Evolutionary conservation across 306 rosid species (phyloP), one percentile per base, ranked within the genome.

Genomic region (Sesbania bispinosa): DNA sequence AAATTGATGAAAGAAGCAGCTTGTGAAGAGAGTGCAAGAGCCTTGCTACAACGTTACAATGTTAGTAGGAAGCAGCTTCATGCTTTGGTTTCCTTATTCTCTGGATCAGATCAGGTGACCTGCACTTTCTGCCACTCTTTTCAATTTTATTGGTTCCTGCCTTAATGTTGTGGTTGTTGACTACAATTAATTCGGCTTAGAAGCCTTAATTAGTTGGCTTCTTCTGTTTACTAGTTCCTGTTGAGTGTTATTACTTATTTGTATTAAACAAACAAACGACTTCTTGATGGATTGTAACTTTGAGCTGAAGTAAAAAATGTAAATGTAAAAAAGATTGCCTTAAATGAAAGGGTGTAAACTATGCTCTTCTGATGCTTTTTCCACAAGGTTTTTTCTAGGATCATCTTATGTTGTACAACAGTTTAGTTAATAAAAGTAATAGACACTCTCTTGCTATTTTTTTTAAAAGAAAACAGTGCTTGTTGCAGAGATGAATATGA

Each of bases 21-120:
- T 41, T 79, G 88, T 78, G 87, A 83, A 60, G 83, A 67, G 71
- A 84, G 81, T 45, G 67, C 87, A 77, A 70, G 81, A 78, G 55
- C 67, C 74, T 79, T 87, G 84, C 80, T 86, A 55, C 90, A 83
- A 41, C 84, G 82, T 77, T 78, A 82, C 85, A 94, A 94, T 80
- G 82, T 89, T 65, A 90, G 90, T 85, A 82, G 72, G 63, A 74
- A 78, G 60, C 89, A 84, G 64, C 84, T 89, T 83, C 88, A 77
- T 16, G 86, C 82, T 57, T 80, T 87, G 70, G 83, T 80, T 59
- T 83, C 96, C 57, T 48, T 75, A 36, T 83, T 89, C 81, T 70
- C 82, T 45, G 78, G 69, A 83, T 87, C 97, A 73, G 96, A 94
- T 90, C 96, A 94, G 98, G 98, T 94, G 65, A 59, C 29, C 6